These are phyloP conservation scores for Aquilaria sinensis DNA, from an alignment of 345 rosid species.

Conservation along the genomic window DNA sequence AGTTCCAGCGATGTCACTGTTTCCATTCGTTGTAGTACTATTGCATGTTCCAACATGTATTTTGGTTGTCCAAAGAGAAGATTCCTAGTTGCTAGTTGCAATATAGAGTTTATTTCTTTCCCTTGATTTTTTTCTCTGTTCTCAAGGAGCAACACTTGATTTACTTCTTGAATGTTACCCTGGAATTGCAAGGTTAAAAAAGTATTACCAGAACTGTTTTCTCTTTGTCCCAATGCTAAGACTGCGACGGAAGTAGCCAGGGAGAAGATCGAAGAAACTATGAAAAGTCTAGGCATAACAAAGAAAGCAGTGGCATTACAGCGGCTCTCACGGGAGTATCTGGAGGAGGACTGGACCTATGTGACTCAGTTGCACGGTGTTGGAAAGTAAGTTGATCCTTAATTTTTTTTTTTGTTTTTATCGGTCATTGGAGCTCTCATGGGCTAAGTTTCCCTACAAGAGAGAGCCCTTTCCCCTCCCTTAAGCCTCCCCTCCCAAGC, in stretches of 20 bases:
- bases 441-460: too few species aligned
- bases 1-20: too few species aligned
- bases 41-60: background rate
- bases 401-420: background rate
- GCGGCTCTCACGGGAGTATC: slow-evolving; percentile 57
- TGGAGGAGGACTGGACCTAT: slow-evolving; percentile 64
- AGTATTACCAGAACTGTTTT: slow-evolving; percentile 42
- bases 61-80: background rate
- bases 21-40: too few species aligned
- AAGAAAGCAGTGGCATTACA: slow-evolving; percentile 56
- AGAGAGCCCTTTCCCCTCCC: too few species aligned
- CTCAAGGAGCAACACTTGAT: background rate
- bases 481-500: too few species aligned
- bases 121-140: background rate
- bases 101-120: background rate
- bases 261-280: slow-evolving; percentile 38
- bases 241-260: slow-evolving; percentile 38
- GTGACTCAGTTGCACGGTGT: slow-evolving; percentile 74
- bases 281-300: slow-evolving; percentile 46
- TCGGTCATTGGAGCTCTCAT: too few species aligned
- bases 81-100: slow-evolving; percentile 1
- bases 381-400: slow-evolving; percentile 47
- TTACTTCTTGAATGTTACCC: slow-evolving; percentile 2
- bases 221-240: slow-evolving; percentile 61
- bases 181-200: slow-evolving; percentile 32